These are phyloP conservation scores for Cercospora berteroae DNA, from an alignment of 2,329 filamentous ascomycete species.

Conservation along the genomic window DNA sequence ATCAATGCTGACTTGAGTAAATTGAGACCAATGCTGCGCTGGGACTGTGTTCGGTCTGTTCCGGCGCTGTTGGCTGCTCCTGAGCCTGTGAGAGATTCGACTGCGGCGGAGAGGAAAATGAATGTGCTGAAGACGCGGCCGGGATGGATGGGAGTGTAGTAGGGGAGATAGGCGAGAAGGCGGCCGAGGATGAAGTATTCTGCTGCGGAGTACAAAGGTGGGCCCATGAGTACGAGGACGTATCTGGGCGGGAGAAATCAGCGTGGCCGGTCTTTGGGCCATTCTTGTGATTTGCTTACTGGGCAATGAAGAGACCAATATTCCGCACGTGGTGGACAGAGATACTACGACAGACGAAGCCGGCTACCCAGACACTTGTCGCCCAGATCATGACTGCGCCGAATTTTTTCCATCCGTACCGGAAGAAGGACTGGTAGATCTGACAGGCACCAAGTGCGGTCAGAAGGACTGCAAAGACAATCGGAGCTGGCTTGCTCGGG, in stretches of 20 bases:
- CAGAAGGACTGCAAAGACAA: conserved; percentile 54
- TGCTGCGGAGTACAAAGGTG: conserved; percentile 57
- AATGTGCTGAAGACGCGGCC: conserved; percentile 60
- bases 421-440: conserved; percentile 52
- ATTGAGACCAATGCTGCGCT: conserved; percentile 45
- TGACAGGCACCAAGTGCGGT: conserved; percentile 49
- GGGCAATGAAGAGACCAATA: conserved; percentile 42
- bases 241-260: no score
- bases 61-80: conserved; percentile 51
- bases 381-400: conserved; percentile 31
- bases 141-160: conserved; percentile 58
- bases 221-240: conserved; percentile 47
- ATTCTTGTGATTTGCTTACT: no score
- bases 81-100: conserved; percentile 54
- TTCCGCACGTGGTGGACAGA: conserved; percentile 53
- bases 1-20: conserved; percentile 53
- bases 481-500: conserved; percentile 56
- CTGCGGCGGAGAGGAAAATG: conserved; percentile 51
- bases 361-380: conserved; percentile 41
- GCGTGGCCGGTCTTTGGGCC: no score
- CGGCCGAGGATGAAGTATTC: conserved; percentile 63
- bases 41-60: conserved; percentile 37
- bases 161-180: conserved; percentile 61
- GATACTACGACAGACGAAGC: conserved; percentile 56
- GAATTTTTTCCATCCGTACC: conserved; percentile 30